A percentile compares a stretch with the other conserved stretches of the same genome.
Conservation (phyloP, 108 stramenopile genomes). For the Cylindrotheca closterium region DNA sequence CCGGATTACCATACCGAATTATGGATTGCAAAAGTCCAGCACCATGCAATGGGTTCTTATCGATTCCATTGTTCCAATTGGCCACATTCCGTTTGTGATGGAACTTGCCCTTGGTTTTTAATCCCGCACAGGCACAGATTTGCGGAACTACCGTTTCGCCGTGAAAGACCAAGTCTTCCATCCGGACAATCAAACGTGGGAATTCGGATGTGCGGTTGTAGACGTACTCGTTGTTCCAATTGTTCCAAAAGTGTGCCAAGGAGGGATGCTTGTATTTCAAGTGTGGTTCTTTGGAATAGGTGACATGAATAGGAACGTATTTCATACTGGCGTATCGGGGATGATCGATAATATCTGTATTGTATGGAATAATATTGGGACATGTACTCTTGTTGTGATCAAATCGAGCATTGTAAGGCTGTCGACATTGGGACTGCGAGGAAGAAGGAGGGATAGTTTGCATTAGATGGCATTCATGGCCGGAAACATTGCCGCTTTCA, state of each 20-base stretch:
- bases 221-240: slow-evolving; percentile 57
- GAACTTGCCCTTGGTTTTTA: slow-evolving; percentile 1
- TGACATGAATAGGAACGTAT: slow-evolving; percentile 21
- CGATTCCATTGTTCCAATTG: slow-evolving; percentile 19
- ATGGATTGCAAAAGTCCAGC: slow-evolving; percentile 21
- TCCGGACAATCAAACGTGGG: slow-evolving; percentile 57
- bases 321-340: slow-evolving; percentile 25
- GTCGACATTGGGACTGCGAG: slow-evolving; percentile 25
- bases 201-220: slow-evolving; percentile 1
- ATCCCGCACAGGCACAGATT: slow-evolving; percentile 65
- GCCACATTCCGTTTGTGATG: slow-evolving; percentile 37
- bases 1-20: slow-evolving; percentile 25
- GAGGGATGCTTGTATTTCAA: slow-evolving; percentile 24
- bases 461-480: too few species aligned
- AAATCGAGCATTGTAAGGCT: slow-evolving; percentile 55
- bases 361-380: slow-evolving; percentile 62
- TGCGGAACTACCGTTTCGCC: slow-evolving; percentile 41
- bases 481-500: too few species aligned
- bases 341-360: slow-evolving; percentile 16
- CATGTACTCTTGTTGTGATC: slow-evolving; percentile 29
- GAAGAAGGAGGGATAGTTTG: too few species aligned
- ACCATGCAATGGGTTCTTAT: neutral
- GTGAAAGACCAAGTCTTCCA: slow-evolving; percentile 69
- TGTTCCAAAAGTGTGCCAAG: slow-evolving; percentile 63
- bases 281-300: slow-evolving; percentile 12